Conservation (phyloP, 1,284 basidiomycete species). For the Amylostereum areolatum region DNA sequence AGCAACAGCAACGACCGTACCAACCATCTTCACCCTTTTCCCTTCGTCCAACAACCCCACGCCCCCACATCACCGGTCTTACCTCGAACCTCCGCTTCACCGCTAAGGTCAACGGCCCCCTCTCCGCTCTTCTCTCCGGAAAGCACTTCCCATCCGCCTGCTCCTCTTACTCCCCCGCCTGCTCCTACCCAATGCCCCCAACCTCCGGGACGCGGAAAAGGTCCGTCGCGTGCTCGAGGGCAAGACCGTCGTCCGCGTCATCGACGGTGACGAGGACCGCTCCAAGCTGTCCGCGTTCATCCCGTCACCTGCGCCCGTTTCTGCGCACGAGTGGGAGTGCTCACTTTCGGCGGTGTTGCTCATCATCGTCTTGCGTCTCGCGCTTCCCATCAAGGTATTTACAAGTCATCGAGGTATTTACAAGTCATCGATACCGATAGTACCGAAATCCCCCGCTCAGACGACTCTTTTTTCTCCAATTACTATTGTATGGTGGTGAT, state of each 20-base stretch:
- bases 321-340: too few species aligned
- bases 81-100: conserved; percentile 27
- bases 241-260: conserved; percentile 65
- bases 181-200: conserved; percentile 11
- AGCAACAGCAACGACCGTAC: conserved; percentile 22
- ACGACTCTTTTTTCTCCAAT: not conserved
- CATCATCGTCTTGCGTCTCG: too few species aligned
- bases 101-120: conserved; percentile 15
- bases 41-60: conserved; percentile 11
- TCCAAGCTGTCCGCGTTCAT: too few species aligned
- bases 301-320: too few species aligned
- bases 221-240: conserved; percentile 73
- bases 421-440: too few species aligned
- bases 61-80: conserved; percentile 17
- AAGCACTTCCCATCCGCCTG: conserved; percentile 33
- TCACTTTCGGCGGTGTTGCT: too few species aligned
- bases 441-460: not conserved
- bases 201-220: conserved; percentile 59
- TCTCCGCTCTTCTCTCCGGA: conserved; percentile 44
- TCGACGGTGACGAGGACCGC: conserved; percentile 64
- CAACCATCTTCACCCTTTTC: not conserved
- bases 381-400: too few species aligned
- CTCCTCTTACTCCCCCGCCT: conserved; percentile 22
- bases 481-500: too few species aligned
- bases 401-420: too few species aligned